Evolutionary conservation across 2,329 filamentous ascomycete species (phyloP), one percentile per base, ranked within the genome.

Genomic region (Trichoderma sp.): DNA sequence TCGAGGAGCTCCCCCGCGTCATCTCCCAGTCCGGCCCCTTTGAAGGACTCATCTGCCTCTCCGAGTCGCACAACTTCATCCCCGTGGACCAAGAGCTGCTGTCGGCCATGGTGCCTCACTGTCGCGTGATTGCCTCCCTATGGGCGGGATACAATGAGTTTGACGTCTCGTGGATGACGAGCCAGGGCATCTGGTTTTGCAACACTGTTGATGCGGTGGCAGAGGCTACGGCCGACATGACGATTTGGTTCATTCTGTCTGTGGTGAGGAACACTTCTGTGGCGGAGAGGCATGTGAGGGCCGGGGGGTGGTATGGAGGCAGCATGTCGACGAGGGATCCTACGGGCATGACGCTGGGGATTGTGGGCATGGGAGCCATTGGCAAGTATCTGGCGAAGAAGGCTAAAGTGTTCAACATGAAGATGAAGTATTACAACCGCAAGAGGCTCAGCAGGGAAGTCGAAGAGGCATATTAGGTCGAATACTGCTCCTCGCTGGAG

Each of bases 131-230:
- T 37, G 75, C 78, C 4, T 85, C 83, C 0, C 81, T 81, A 1
- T 81, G 80, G 34, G 83, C 83, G 0, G 83, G 83, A 0, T 85
- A 80, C 74, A 82, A 85, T 69, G 81, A 84, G 71, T 83, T 84
- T 49, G 79, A 82, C 56, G 77, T 84, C 0, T 73, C 79, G 4
- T 83, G 80, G 79, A 77, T 84, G 73, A 81, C 81, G 0, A 51
- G 68, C 14, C 71, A 80, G 7, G 77, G 77, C 5, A 81, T 88
- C 30, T 84, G 79, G 76, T 87, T 88, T 72, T 87, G 84, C 76
- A 88, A 86, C 71, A 81, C 82, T 0, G 75, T 83, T 2, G 81
- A 88, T 69, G 86, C 84, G 0, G 84, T 85, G 0, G 81, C 85
- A 0, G 83, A 88, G 68, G 83, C 85, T 2, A 85, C 83, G 0